Conservation (phyloP, 169 alveolate genomes). For the Nephromyces sp. region DNA sequence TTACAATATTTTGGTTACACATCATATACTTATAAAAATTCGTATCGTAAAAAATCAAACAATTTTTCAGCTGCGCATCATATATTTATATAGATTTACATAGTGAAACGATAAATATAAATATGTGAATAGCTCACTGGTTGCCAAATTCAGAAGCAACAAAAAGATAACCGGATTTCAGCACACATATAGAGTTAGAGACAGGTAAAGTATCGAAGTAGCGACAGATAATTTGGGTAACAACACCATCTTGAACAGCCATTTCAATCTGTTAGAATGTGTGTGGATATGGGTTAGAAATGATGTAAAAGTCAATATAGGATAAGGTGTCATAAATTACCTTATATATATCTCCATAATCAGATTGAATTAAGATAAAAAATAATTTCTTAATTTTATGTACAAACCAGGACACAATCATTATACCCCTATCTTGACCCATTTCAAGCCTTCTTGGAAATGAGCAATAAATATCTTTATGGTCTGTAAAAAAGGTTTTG, state of each 20-base stretch:
- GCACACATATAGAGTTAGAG: conserved; percentile 75
- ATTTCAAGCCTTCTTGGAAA: conserved; percentile 87
- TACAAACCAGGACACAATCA: conserved; percentile 75
- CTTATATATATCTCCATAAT: conserved; percentile 88
- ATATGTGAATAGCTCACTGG: conserved; percentile 76
- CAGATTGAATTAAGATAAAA: conserved; percentile 86
- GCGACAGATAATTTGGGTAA: conserved; percentile 66
- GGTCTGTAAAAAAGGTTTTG: conserved; percentile 63
- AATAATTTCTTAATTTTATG: conserved; percentile 84
- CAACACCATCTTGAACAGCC: conserved; percentile 72
- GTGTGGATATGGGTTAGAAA: too few relatives aligned
- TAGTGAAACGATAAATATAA: too few relatives aligned
- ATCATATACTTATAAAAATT: too few relatives aligned
- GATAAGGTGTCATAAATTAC: too few relatives aligned
- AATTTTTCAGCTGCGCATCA: too few relatives aligned
- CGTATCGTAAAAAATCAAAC: too few relatives aligned
- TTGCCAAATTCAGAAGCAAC: conserved; percentile 94
- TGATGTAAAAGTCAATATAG: neutral
- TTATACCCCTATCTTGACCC: conserved; percentile 62
- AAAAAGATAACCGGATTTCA: conserved; percentile 87
- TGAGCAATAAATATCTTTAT: conserved; percentile 79
- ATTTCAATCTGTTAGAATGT: conserved; percentile 44
- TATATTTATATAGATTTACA: too few relatives aligned
- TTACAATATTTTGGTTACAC: too few relatives aligned
- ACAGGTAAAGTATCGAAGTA: conserved; percentile 95